Conservation (phyloP, 2,329 filamentous ascomycete species). For the Pseudopithomyces maydicus region DNA sequence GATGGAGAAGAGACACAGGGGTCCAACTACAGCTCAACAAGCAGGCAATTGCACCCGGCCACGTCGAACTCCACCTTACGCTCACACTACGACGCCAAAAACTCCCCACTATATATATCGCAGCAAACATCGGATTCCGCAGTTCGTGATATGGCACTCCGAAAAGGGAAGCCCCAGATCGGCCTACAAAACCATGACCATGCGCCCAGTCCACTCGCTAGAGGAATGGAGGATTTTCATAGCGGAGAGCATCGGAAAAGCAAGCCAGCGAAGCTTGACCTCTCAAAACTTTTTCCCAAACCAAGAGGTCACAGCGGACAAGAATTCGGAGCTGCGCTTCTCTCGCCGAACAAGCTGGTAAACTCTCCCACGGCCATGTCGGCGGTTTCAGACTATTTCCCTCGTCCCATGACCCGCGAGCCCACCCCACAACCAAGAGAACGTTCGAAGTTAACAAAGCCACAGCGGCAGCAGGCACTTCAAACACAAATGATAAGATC, state of each 20-base stretch:
- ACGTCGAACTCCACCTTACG: constrained; percentile 47
- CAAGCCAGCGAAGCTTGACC: constrained; percentile 46
- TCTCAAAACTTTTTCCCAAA: constrained; percentile 50
- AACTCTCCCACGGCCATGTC: constrained; percentile 49
- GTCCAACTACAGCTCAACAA: constrained; percentile 36
- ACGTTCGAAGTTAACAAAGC: constrained; percentile 32
- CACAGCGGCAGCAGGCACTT: constrained; percentile 21
- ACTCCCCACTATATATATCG: constrained; percentile 47
- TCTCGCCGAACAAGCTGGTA: constrained; percentile 48
- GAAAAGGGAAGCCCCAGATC: constrained; percentile 43
- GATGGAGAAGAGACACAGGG: constrained; percentile 26
- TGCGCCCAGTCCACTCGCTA: constrained; percentile 25
- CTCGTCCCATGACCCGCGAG: constrained; percentile 38
- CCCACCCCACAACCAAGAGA: constrained; percentile 30
- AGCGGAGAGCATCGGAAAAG: constrained; percentile 35
- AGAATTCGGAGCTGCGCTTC: constrained; percentile 24
- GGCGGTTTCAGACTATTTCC: constrained; percentile 43
- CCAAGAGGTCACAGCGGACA: constrained; percentile 30
- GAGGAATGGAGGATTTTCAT: constrained; percentile 21
- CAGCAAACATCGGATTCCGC: constrained; percentile 53
- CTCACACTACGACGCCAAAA: constrained; percentile 50
- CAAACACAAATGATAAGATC: constrained; percentile 14
- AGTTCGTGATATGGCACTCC: constrained; percentile 49
- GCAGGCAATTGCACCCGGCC: constrained; percentile 34
- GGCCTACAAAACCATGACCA: constrained; percentile 17